Conservation (phyloP, 495 filamentous ascomycete species). For the Penicillium roqueforti region DNA sequence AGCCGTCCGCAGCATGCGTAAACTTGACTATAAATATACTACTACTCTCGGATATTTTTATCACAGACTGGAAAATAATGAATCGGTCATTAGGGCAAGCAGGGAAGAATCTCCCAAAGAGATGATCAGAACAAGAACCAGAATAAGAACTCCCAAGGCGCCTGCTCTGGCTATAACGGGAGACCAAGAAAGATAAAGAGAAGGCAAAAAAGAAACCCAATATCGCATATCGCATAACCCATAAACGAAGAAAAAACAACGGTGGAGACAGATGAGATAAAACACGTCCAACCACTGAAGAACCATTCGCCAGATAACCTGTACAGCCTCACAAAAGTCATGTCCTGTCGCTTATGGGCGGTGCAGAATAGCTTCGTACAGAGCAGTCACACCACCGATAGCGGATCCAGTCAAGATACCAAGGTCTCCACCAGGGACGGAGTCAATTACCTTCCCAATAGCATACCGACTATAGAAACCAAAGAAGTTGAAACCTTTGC, state of each 20-base stretch:
- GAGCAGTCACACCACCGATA: conserved; percentile 62
- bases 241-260: conserved; percentile 12
- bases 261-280: conserved; percentile 5
- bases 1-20: background rate
- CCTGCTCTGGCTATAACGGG: conserved; percentile 25
- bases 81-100: conserved; percentile 12
- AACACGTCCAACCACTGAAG: conserved; percentile 2
- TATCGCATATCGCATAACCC: conserved; percentile 24
- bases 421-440: conserved; percentile 61
- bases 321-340: conserved; percentile 17
- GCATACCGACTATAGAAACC: conserved; percentile 54
- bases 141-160: conserved; percentile 19
- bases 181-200: conserved; percentile 19
- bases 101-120: conserved; percentile 3
- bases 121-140: conserved; percentile 10
- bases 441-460: conserved; percentile 56
- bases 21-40: background rate
- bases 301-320: conserved; percentile 9
- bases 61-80: background rate
- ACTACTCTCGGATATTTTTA: background rate
- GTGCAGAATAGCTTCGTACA: conserved; percentile 82
- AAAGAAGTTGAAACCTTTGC: conserved; percentile 61
- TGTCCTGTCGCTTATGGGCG: conserved; percentile 45
- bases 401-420: conserved; percentile 68
- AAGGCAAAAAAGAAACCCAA: conserved; percentile 9